These are phyloP conservation scores for Alisma plantagoaquatica DNA, from an alignment of 106 monocot genomes.

Conservation along the genomic window DNA sequence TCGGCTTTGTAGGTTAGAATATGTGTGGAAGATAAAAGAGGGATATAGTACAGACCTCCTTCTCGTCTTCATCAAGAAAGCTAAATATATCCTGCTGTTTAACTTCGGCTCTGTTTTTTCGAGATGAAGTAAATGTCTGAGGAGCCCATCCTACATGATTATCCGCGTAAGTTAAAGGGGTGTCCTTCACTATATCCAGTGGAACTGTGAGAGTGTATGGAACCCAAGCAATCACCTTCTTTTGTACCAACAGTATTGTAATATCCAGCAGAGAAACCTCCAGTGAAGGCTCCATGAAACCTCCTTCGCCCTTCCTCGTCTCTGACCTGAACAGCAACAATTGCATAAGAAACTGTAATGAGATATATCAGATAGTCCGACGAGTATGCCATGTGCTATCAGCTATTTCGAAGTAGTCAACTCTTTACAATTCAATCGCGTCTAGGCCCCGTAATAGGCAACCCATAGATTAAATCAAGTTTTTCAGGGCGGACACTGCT, in stretches of 20 bases:
- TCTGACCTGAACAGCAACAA: constrained; percentile 44
- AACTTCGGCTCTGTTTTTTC: constrained; percentile 72
- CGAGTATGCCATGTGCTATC: too few relatives aligned
- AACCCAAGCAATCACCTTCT: constrained; percentile 77
- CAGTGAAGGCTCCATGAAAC: constrained; percentile 97
- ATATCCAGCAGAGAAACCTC: constrained; percentile 96
- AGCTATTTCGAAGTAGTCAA: too few relatives aligned
- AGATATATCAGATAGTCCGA: too few relatives aligned
- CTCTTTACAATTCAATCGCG: too few relatives aligned
- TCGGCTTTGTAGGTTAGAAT: not conserved
- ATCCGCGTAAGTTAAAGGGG: not conserved
- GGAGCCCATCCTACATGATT: constrained; percentile 75
- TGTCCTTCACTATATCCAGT: not conserved
- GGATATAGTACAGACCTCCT: constrained; percentile 35
- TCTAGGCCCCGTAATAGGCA: too few relatives aligned
- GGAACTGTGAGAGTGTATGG: too few relatives aligned
- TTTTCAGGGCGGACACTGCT: too few relatives aligned
- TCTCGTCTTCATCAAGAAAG: constrained; percentile 94
- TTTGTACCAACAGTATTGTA: constrained; percentile 97
- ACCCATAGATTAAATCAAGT: too few relatives aligned
- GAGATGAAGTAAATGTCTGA: constrained; percentile 83
- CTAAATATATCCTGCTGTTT: constrained; percentile 73
- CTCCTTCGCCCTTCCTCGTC: constrained; percentile 92
- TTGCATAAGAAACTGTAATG: too few relatives aligned
- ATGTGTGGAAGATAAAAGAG: not conserved